Evolutionary conservation across 2,329 filamentous ascomycete genomes (phyloP).

Genomic region (Sarocladium strictum): DNA sequence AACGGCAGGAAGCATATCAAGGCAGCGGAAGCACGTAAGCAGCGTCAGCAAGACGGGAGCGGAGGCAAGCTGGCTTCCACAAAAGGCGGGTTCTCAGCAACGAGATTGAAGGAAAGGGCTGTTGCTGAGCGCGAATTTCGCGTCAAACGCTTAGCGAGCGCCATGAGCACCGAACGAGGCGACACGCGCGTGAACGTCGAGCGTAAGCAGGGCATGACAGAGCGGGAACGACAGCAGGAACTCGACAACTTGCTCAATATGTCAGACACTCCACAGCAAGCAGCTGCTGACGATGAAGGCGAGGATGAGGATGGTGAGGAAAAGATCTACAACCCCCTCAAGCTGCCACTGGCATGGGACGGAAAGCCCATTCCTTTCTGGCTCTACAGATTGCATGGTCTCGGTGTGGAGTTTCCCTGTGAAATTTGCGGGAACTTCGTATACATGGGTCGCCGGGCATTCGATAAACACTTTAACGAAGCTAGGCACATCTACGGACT

Average conservation of each 20-base stretch:
- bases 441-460: slow-evolving; percentile 95
- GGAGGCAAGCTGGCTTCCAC: slow-evolving; percentile 26
- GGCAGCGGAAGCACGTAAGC: slow-evolving; percentile 61
- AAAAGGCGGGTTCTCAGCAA: slow-evolving; percentile 31
- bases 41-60: slow-evolving; percentile 27
- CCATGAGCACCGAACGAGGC: slow-evolving; percentile 80
- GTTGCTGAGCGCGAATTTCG: slow-evolving; percentile 86
- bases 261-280: slow-evolving; percentile 24
- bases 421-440: slow-evolving; percentile 98
- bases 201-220: slow-evolving; percentile 94
- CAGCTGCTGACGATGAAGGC: slow-evolving; percentile 60
- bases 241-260: slow-evolving; percentile 72
- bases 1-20: slow-evolving; percentile 90
- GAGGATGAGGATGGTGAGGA: slow-evolving; percentile 76
- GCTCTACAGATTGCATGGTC: slow-evolving; percentile 93
- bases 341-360: slow-evolving; percentile 93
- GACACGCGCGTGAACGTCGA: slow-evolving; percentile 94
- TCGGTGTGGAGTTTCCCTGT: slow-evolving; percentile 91
- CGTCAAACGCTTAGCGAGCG: slow-evolving; percentile 69
- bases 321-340: slow-evolving; percentile 93
- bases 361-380: slow-evolving; percentile 98
- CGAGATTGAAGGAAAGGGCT: slow-evolving; percentile 75
- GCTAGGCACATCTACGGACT: slow-evolving; percentile 87
- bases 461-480: slow-evolving; percentile 98
- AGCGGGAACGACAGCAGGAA: slow-evolving; percentile 90